A percentile compares a stretch with the other conserved stretches of the same genome.
Conservation (phyloP, 1,284 basidiomycete genomes). For the Mycena citricolor region DNA sequence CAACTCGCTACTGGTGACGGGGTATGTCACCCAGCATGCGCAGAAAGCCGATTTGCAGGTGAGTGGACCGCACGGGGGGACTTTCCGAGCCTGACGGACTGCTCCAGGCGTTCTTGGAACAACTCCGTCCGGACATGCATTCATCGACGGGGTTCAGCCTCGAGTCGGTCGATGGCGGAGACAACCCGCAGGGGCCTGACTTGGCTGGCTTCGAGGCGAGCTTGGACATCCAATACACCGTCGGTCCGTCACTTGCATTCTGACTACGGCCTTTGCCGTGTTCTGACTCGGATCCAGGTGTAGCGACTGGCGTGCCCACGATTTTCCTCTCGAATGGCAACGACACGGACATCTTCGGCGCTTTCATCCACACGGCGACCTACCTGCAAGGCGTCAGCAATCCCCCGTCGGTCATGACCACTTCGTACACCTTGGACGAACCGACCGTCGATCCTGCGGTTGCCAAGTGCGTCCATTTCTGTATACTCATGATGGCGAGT, state of each 20-base stretch:
- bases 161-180: conserved; percentile 32
- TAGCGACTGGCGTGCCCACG: conserved; percentile 23
- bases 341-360: not conserved
- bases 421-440: conserved; percentile 11
- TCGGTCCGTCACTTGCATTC: conserved; percentile 26
- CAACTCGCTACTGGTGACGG: conserved; percentile 59
- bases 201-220: conserved; percentile 33
- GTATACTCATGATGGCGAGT: not conserved
- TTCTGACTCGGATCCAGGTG: conserved; percentile 27
- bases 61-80: not conserved
- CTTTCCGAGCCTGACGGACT: not conserved
- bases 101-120: conserved; percentile 10
- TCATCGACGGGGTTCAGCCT: conserved; percentile 3
- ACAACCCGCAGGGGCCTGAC: conserved; percentile 29
- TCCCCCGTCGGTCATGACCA: conserved; percentile 28
- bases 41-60: conserved; percentile 43
- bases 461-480: conserved; percentile 14
- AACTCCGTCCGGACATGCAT: conserved; percentile 7
- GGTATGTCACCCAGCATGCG: conserved; percentile 45
- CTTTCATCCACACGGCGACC: conserved; percentile 33
- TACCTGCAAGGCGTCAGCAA: conserved; percentile 11
- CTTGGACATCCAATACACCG: conserved; percentile 47
- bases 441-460: conserved; percentile 7
- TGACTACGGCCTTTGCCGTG: not conserved
- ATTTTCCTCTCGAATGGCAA: conserved; percentile 1